phyloP scores from a whole-genome alignment of 2,329 filamentous ascomycete genomes.

The Alternaria panax region DNA sequence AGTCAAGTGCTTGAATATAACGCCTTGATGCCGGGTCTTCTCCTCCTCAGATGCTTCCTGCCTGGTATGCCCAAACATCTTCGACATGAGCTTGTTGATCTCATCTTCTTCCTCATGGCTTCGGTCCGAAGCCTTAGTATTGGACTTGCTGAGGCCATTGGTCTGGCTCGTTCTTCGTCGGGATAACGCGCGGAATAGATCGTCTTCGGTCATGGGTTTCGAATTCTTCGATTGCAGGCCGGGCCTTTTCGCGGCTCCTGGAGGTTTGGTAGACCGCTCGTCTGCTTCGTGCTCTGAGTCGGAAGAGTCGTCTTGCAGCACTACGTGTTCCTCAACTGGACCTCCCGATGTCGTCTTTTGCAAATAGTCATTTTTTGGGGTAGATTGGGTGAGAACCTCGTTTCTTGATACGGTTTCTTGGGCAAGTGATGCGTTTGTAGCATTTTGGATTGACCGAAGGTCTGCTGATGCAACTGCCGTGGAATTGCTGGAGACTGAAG shows the following conservation, averaged over 20 bases:
- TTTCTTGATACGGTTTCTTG: not conserved
- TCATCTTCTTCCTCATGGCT: conserved; percentile 56
- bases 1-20: conserved; percentile 70
- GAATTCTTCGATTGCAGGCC: conserved; percentile 29
- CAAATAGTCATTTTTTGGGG: not conserved
- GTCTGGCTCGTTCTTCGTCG: conserved; percentile 55
- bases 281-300: conserved; percentile 34
- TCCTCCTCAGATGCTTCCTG: conserved; percentile 73
- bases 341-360: conserved; percentile 4
- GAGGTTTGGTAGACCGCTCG: conserved; percentile 29
- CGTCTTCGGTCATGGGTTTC: conserved; percentile 57
- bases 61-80: conserved; percentile 72
- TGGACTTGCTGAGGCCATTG: conserved; percentile 30
- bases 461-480: conserved; percentile 19
- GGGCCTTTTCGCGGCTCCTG: conserved; percentile 26
- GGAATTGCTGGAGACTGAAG: conserved; percentile 21
- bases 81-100: conserved; percentile 69
- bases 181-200: conserved; percentile 60
- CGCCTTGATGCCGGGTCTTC: conserved; percentile 71
- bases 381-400: not conserved
- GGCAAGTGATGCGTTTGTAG: not conserved
- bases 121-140: conserved; percentile 33
- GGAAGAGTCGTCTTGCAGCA: conserved; percentile 24
- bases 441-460: conserved; percentile 1
- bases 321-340: conserved; percentile 23